These are phyloP conservation scores for Helicosporidium sp. DNA, from an alignment of 139 green algal species.

Conservation along the genomic window DNA sequence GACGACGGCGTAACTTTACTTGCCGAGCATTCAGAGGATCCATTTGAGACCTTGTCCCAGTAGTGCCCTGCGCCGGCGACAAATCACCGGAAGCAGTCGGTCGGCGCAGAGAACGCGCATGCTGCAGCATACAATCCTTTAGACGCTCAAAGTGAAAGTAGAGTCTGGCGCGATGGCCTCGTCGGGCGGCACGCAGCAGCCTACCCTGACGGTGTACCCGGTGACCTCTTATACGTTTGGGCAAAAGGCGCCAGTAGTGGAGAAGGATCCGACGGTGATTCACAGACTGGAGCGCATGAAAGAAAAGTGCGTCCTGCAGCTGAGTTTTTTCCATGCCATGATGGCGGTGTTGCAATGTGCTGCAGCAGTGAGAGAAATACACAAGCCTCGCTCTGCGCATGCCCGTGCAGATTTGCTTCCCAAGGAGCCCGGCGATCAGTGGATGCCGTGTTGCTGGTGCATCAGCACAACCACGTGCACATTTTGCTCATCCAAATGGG, in stretches of 20 bases:
- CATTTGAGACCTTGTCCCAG: too few species aligned
- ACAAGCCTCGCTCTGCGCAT: too few species aligned
- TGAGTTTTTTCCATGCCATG: not conserved
- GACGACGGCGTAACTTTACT: too few species aligned
- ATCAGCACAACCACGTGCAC: constrained; percentile 81
- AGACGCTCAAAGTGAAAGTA: too few species aligned
- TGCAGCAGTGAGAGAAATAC: too few species aligned
- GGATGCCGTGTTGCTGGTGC: constrained; percentile 71
- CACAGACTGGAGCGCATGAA: constrained; percentile 46
- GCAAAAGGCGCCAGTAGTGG: constrained; percentile 45
- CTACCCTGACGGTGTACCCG: constrained; percentile 51
- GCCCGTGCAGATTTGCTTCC: constrained; percentile 45
- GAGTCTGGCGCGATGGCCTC: too few species aligned
- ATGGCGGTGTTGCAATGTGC: not conserved
- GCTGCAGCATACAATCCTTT: too few species aligned
- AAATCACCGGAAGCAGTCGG: too few species aligned
- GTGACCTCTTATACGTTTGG: constrained; percentile 78
- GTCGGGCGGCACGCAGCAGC: too few species aligned
- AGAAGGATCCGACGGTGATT: constrained; percentile 52
- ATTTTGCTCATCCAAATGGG: constrained; percentile 72
- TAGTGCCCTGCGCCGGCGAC: too few species aligned
- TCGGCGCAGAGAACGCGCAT: too few species aligned
- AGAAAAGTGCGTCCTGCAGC: constrained; percentile 40
- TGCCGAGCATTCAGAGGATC: too few species aligned
- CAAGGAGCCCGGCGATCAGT: constrained; percentile 64